Conservation (phyloP, 371 early-diverging fungal genomes). For the Saksenaea oblongispora region DNA sequence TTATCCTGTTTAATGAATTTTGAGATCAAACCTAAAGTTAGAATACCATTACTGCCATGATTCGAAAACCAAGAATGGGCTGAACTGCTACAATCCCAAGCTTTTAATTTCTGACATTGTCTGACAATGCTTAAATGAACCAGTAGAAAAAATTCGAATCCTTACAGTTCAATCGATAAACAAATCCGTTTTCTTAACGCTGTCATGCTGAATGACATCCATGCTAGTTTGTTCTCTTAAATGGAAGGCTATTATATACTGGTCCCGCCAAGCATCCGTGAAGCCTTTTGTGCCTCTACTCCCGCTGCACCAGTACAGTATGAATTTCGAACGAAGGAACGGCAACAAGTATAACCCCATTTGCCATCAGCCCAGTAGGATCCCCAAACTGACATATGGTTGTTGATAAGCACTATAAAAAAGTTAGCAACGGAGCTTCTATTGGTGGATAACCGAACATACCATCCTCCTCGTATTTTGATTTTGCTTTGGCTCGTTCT, state of each 20-base stretch:
- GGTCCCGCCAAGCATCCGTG: conserved; percentile 12
- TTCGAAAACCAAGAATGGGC: no score
- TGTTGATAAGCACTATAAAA: conserved; percentile 62
- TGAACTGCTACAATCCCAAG: no score
- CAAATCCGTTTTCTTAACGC: not conserved
- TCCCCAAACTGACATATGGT: conserved; percentile 93
- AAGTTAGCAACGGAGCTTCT: conserved; percentile 6
- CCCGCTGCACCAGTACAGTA: conserved; percentile 86
- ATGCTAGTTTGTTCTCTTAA: conserved; percentile 11
- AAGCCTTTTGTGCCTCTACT: conserved; percentile 68
- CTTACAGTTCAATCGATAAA: not conserved
- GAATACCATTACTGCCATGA: no score
- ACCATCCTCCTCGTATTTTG: conserved; percentile 93
- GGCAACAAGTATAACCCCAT: conserved; percentile 97
- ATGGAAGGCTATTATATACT: not conserved
- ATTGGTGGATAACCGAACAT: conserved; percentile 18
- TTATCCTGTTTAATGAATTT: no score
- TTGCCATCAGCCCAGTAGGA: conserved; percentile 93
- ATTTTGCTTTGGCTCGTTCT: conserved; percentile 73
- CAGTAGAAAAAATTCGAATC: no score
- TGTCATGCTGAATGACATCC: not conserved
- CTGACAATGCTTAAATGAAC: no score
- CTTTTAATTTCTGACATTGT: no score
- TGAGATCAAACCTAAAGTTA: no score
- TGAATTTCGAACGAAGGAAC: conserved; percentile 68